These are phyloP conservation scores for Megacollybia marginata DNA, from an alignment of 768 basidiomycete genomes.

Conservation along the genomic window DNA sequence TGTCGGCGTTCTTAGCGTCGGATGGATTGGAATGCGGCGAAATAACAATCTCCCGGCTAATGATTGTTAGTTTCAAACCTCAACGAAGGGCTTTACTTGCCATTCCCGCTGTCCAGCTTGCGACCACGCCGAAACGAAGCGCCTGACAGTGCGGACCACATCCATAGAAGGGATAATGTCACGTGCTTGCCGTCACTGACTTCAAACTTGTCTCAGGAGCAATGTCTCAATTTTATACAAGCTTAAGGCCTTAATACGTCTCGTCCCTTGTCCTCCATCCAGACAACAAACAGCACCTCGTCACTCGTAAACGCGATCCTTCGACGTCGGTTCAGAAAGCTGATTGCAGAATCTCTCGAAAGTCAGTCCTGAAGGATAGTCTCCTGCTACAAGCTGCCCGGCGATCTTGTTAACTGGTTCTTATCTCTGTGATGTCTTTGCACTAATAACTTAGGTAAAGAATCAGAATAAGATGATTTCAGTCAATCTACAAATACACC, in stretches of 20 bases:
- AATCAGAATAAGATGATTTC: background rate
- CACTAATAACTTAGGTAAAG: background rate
- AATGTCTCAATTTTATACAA: too few species aligned
- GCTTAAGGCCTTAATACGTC: too few species aligned
- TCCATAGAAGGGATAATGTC: too few species aligned
- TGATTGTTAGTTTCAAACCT: background rate
- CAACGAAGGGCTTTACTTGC: too few species aligned
- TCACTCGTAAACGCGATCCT: too few species aligned
- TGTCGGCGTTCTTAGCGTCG: constrained; percentile 44
- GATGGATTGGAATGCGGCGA: constrained; percentile 52
- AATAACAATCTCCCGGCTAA: constrained; percentile 56
- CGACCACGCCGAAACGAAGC: too few species aligned
- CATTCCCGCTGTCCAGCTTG: too few species aligned
- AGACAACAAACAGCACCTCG: constrained; percentile 21
- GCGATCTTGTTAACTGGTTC: constrained; percentile 9
- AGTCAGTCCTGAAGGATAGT: constrained; percentile 48
- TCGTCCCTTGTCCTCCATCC: too few species aligned
- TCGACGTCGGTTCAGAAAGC: constrained; percentile 30
- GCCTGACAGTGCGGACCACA: too few species aligned
- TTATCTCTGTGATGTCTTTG: too few species aligned
- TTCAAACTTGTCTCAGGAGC: too few species aligned
- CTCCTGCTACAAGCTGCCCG: constrained; percentile 43
- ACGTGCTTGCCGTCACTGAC: too few species aligned
- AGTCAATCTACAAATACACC: background rate
- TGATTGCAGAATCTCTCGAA: constrained; percentile 33